These are phyloP conservation scores for Alisma plantagoaquatica DNA, from an alignment of 106 monocot species.

Conservation along the genomic window DNA sequence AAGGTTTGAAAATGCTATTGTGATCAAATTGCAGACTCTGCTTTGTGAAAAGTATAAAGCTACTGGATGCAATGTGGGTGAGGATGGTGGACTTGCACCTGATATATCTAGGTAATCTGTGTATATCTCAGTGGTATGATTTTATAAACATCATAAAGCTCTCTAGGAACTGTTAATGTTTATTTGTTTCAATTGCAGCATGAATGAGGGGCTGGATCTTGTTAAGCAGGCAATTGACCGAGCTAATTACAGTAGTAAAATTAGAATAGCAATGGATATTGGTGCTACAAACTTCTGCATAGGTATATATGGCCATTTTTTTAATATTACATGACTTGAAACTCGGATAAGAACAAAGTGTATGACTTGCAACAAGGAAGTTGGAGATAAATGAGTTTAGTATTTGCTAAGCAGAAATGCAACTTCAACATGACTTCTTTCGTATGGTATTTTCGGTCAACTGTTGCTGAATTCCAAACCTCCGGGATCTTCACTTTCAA, in stretches of 20 bases:
- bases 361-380: no score
- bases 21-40: no score
- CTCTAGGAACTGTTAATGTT: not conserved
- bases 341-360: no score
- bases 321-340: no score
- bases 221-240: constrained; percentile 81
- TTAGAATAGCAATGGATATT: constrained; percentile 79
- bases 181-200: constrained; percentile 22
- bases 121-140: not conserved
- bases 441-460: no score
- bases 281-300: constrained; percentile 79
- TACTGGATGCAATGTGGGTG: constrained; percentile 71
- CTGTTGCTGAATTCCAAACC: no score
- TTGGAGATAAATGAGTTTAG: no score
- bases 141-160: not conserved
- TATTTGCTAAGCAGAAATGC: no score
- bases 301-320: constrained; percentile 37
- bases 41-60: constrained; percentile 67
- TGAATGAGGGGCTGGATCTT: constrained; percentile 79
- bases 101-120: constrained; percentile 41
- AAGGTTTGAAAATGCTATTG: no score
- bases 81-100: constrained; percentile 86
- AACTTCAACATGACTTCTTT: no score
- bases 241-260: constrained; percentile 83
- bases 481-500: no score